These are phyloP conservation scores for Schizosaccharomyces lindneri DNA, from an alignment of 805 yeast species.

Conservation along the genomic window DNA sequence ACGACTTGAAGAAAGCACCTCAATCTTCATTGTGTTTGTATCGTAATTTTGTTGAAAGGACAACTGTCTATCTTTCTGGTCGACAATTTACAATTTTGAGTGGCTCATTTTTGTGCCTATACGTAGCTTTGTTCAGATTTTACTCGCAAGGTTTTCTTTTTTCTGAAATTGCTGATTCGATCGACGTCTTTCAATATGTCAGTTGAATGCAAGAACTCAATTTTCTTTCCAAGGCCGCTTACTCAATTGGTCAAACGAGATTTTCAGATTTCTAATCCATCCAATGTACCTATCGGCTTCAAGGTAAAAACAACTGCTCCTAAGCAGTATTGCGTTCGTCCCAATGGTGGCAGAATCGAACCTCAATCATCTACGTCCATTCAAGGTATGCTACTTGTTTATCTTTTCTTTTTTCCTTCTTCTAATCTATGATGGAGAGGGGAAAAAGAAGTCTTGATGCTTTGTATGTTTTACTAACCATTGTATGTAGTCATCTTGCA, in stretches of 20 bases:
- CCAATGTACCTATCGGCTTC: not conserved
- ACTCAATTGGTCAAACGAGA: not conserved
- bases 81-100: too few species aligned
- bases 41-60: too few species aligned
- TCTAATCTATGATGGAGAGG: too few species aligned
- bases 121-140: too few species aligned
- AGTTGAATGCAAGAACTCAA: not conserved
- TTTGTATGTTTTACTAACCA: not conserved
- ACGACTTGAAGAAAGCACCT: too few species aligned
- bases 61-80: too few species aligned
- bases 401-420: not conserved
- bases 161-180: not conserved
- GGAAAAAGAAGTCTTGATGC: not conserved
- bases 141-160: too few species aligned
- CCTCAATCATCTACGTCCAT: not conserved
- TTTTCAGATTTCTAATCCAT: not conserved
- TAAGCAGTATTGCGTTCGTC: not conserved
- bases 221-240: not conserved
- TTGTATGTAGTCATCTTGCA: not conserved
- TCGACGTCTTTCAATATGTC: not conserved
- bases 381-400: not conserved
- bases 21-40: too few species aligned
- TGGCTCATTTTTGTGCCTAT: too few species aligned
- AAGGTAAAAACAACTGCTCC: slow-evolving; percentile 2
- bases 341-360: not conserved